Conservation (phyloP, 441 rosid genomes). For the Mallotus repandus region DNA sequence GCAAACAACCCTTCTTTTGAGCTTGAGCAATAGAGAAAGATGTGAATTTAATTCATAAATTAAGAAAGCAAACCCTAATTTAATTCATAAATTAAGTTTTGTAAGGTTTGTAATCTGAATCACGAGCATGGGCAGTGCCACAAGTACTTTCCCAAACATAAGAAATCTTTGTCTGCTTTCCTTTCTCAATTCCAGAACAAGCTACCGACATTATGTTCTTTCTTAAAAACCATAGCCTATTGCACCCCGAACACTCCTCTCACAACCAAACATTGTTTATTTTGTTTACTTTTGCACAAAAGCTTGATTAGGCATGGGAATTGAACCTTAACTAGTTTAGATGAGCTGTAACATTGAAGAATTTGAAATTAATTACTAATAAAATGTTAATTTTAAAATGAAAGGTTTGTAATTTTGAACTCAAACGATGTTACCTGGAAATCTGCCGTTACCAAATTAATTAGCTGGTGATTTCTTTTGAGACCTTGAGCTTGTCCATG, state of each 20-base stretch:
- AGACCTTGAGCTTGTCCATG: slow-evolving; percentile 42
- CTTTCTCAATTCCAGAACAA: slow-evolving; percentile 63
- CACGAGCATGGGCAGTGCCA: slow-evolving; percentile 72
- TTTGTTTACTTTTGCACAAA: neutral
- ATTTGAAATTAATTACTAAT: neutral
- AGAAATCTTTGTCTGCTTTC: slow-evolving; percentile 46
- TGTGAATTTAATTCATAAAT: neutral
- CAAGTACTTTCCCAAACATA: slow-evolving; percentile 78
- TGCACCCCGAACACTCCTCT: slow-evolving; percentile 55
- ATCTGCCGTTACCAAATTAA: neutral
- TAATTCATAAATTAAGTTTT: slow-evolving; percentile 52
- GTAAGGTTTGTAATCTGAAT: slow-evolving; percentile 65
- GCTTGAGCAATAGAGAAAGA: neutral
- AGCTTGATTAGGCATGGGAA: neutral
- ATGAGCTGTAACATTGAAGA: neutral
- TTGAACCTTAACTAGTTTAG: neutral
- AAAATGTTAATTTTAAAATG: neutral
- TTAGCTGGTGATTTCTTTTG: neutral
- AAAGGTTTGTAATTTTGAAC: too few species aligned
- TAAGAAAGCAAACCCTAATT: slow-evolving; percentile 16
- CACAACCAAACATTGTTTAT: slow-evolving; percentile 35
- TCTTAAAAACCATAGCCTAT: slow-evolving; percentile 54
- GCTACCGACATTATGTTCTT: slow-evolving; percentile 63
- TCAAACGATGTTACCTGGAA: too few species aligned
- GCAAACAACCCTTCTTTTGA: neutral